Evolutionary conservation across 2,329 filamentous ascomycete species (phyloP).

Genomic region (Talaromyces amestolkiae): DNA sequence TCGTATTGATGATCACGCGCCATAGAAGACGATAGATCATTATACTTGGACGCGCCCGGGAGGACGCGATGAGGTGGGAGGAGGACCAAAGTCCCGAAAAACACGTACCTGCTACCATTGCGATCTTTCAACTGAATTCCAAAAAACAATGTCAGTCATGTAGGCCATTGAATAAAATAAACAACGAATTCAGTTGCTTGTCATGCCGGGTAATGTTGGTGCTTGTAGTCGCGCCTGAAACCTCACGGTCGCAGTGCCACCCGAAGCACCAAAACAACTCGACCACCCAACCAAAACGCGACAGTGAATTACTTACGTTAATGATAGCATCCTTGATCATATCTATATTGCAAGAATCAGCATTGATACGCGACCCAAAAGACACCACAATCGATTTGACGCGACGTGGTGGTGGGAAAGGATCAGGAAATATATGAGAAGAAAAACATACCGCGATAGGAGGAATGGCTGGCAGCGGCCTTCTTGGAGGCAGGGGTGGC

Average conservation of each 20-base stretch:
- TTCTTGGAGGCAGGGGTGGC: slow-evolving; percentile 56
- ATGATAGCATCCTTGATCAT: slow-evolving; percentile 73
- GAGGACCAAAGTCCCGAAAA: slow-evolving; percentile 6
- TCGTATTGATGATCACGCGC: neutral
- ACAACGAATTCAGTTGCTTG: neutral
- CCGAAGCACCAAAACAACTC: slow-evolving; percentile 10
- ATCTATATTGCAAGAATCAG: slow-evolving; percentile 57
- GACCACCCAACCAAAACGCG: slow-evolving; percentile 39
- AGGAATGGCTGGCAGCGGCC: slow-evolving; percentile 58
- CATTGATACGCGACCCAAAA: slow-evolving; percentile 53
- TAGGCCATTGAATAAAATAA: neutral
- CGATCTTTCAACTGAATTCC: slow-evolving; percentile 64
- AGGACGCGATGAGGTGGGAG: neutral
- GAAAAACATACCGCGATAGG: slow-evolving; percentile 61
- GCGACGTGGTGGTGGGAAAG: slow-evolving; percentile 48
- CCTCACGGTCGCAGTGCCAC: slow-evolving; percentile 30
- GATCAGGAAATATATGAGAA: slow-evolving; percentile 37
- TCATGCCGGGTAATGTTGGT: neutral
- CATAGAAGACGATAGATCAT: neutral
- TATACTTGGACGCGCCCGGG: slow-evolving; percentile 23
- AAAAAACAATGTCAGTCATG: slow-evolving; percentile 20
- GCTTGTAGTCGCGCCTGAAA: slow-evolving; percentile 18
- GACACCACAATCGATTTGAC: slow-evolving; percentile 34
- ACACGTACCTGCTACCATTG: slow-evolving; percentile 65
- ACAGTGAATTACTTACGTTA: slow-evolving; percentile 60